Percentiles rank a stretch among this genome's conserved stretches.
phyloP scores from a whole-genome alignment of 148 eudicot genomes.

The Vaccinium myrtillus region DNA sequence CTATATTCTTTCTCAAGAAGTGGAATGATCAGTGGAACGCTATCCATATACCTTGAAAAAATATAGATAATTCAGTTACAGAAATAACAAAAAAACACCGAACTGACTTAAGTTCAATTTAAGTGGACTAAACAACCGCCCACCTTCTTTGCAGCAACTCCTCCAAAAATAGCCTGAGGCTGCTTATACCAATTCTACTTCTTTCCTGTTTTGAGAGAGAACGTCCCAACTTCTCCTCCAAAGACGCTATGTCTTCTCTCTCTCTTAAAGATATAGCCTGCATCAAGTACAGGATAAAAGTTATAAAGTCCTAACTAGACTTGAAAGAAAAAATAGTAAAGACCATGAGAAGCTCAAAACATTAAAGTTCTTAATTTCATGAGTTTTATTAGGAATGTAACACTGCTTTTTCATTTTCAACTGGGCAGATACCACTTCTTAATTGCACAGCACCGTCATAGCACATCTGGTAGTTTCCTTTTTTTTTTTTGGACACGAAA shows the following conservation, averaged over 20 bases:
- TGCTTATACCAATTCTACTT: slow-evolving; percentile 93
- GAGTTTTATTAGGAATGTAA: slow-evolving; percentile 8
- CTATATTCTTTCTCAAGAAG: slow-evolving; percentile 92
- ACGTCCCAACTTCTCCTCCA: slow-evolving; percentile 92
- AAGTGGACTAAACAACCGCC: not conserved
- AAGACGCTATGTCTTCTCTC: slow-evolving; percentile 74
- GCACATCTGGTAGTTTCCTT: not conserved
- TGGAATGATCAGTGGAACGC: slow-evolving; percentile 88
- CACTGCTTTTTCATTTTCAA: not conserved
- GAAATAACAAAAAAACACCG: not conserved
- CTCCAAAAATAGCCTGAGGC: slow-evolving; percentile 84
- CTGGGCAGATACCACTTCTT: not conserved
- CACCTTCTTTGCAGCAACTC: slow-evolving; percentile 85
- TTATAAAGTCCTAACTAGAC: not conserved
- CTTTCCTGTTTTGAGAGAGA: slow-evolving; percentile 75
- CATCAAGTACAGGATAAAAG: slow-evolving; percentile 8
- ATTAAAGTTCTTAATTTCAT: not conserved
- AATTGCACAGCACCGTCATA: not conserved
- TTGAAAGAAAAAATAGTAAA: not conserved
- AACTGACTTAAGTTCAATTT: not conserved
- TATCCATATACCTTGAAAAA: slow-evolving; percentile 80
- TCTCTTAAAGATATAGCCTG: slow-evolving; percentile 83
- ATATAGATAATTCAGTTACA: slow-evolving; percentile 14
- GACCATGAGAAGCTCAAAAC: not conserved
- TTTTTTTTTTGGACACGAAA: not conserved